Evolutionary conservation across 257 asterid species (phyloP).

Genomic region (Solanum acaule): DNA sequence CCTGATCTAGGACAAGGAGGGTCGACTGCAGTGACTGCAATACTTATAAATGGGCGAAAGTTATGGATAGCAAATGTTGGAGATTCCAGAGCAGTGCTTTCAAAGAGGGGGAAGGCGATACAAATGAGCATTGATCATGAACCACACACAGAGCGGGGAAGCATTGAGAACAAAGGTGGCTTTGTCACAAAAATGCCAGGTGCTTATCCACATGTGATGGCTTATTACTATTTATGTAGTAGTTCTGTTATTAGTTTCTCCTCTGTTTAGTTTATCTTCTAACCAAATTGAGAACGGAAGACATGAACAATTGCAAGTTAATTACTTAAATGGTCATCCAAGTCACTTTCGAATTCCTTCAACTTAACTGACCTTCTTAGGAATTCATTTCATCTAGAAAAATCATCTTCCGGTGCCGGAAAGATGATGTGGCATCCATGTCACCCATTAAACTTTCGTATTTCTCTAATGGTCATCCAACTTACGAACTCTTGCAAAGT

Average conservation of each 20-base stretch:
- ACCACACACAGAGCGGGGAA: slow-evolving; percentile 74
- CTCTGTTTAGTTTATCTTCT: neutral
- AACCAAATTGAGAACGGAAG: neutral
- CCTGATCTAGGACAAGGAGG: slow-evolving; percentile 93
- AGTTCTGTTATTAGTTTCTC: neutral
- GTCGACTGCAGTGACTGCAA: slow-evolving; percentile 92
- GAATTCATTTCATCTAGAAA: neutral
- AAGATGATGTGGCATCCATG: neutral
- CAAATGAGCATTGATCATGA: slow-evolving; percentile 89
- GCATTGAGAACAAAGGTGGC: slow-evolving; percentile 81
- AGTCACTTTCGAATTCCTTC: neutral
- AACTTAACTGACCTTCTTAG: neutral
- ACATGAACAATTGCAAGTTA: neutral
- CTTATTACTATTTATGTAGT: neutral
- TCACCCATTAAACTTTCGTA: neutral
- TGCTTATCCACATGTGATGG: neutral
- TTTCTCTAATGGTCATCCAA: neutral
- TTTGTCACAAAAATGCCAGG: slow-evolving; percentile 98
- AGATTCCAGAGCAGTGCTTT: slow-evolving; percentile 86
- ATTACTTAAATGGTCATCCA: neutral
- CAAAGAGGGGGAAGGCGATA: slow-evolving; percentile 73
- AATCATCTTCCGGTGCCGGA: neutral
- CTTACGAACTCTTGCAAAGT: neutral
- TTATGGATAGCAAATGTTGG: slow-evolving; percentile 95
- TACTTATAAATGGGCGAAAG: slow-evolving; percentile 43